These are phyloP conservation scores for Starmera pachycereana DNA, from an alignment of 805 yeast species.

Conservation along the genomic window DNA sequence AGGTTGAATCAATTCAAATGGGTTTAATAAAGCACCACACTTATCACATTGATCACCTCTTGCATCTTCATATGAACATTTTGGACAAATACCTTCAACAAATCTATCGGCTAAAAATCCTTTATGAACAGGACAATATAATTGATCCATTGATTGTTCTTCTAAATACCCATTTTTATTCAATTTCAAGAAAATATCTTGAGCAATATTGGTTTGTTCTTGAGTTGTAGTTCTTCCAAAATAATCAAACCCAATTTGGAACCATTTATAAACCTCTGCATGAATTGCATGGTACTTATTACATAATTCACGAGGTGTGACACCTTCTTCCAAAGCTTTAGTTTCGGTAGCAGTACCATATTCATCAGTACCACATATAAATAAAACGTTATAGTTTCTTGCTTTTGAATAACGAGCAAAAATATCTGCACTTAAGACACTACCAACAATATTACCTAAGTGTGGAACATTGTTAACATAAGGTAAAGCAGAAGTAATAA, in stretches of 20 bases:
- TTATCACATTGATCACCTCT: conserved; percentile 99
- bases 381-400: conserved; percentile 80
- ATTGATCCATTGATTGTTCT: conserved; percentile 80
- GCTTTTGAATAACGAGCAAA: conserved; percentile 83
- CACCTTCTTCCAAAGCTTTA: conserved; percentile 89
- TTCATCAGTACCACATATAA: conserved; percentile 95
- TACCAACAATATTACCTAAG: conserved; percentile 93
- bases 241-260: conserved; percentile 85
- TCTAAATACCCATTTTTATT: conserved; percentile 72
- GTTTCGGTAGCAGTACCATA: conserved; percentile 99
- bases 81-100: conserved; percentile 96
- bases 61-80: conserved; percentile 91
- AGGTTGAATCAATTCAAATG: conserved; percentile 88
- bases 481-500: conserved; percentile 94
- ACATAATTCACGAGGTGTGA: conserved; percentile 82
- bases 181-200: conserved; percentile 76
- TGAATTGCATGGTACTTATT: conserved; percentile 84
- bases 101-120: conserved; percentile 93
- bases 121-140: conserved; percentile 83
- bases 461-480: conserved; percentile 98
- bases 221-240: conserved; percentile 96
- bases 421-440: conserved; percentile 90
- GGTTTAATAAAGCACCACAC: conserved; percentile 84
- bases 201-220: conserved; percentile 90
- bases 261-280: conserved; percentile 91